A percentile compares a stretch with the other conserved stretches of the same genome.
Evolutionary conservation across 2,329 filamentous ascomycete species (phyloP).

Genomic region (Penicillium fuscoglaucum): DNA sequence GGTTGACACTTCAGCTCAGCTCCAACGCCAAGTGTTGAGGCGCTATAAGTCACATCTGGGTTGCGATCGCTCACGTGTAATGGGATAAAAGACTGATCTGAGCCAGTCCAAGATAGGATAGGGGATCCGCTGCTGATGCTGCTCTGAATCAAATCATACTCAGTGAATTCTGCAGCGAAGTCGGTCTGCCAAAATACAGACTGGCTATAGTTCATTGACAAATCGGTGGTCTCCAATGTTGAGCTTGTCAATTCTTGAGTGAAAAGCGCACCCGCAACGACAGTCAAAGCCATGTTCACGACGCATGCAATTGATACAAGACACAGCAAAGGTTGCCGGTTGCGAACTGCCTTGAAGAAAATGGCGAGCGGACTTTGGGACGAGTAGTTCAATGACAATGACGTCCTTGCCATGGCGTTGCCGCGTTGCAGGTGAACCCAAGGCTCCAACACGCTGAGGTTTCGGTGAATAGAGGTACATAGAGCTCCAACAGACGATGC

Average conservation of each 20-base stretch:
- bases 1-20: conserved; percentile 27
- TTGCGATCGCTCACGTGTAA: conserved; percentile 24
- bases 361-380: conserved; percentile 36
- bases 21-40: conserved; percentile 33
- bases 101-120: conserved; percentile 34
- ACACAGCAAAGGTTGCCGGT: conserved; percentile 30
- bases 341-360: conserved; percentile 30
- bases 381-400: conserved; percentile 36
- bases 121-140: conserved; percentile 37
- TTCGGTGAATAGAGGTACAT: conserved; percentile 38
- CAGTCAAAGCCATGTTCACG: conserved; percentile 32
- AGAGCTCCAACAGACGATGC: conserved; percentile 35
- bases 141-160: conserved; percentile 38
- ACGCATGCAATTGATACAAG: conserved; percentile 35
- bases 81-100: conserved; percentile 35
- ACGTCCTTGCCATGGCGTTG: conserved; percentile 27
- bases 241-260: conserved; percentile 34
- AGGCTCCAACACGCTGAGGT: conserved; percentile 37
- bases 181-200: conserved; percentile 31
- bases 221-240: conserved; percentile 22
- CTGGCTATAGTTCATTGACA: conserved; percentile 34
- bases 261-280: conserved; percentile 37
- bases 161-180: conserved; percentile 37
- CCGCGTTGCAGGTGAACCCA: conserved; percentile 39
- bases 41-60: conserved; percentile 28